Evolutionary conservation across 2,329 filamentous ascomycete genomes (phyloP).

Genomic region (Aspergillus brunneoviolaceus): DNA sequence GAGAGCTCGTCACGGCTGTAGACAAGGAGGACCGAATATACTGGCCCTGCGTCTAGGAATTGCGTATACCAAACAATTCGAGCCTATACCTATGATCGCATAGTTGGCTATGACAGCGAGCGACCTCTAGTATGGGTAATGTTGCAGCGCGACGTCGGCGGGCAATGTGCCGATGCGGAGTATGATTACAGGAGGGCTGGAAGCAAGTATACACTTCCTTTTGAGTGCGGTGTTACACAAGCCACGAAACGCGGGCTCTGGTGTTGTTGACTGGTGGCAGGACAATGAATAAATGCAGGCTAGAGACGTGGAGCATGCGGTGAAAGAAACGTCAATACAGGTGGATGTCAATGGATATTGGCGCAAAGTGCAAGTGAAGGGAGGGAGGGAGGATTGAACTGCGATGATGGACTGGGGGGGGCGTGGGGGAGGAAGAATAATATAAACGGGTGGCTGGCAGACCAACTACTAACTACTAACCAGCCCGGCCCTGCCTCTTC

Average conservation of each 20-base stretch:
- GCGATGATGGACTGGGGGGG: conserved; percentile 7
- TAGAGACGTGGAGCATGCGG: not conserved
- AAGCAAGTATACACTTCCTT: not conserved
- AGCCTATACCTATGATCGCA: not conserved
- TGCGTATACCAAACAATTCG: not conserved
- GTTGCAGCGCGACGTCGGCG: not conserved
- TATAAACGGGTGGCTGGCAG: conserved; percentile 22
- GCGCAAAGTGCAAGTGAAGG: not conserved
- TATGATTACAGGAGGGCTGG: not conserved
- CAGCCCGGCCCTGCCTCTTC: conserved; percentile 13
- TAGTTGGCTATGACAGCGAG: not conserved
- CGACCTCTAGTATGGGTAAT: not conserved
- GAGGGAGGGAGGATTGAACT: conserved; percentile 5
- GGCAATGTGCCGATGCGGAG: not conserved
- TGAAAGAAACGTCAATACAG: not conserved
- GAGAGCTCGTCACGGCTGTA: not conserved
- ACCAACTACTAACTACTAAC: not conserved
- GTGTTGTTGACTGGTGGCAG: not conserved
- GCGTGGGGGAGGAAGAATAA: not conserved
- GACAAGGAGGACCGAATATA: no score
- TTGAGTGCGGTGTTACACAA: not conserved
- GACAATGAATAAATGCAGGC: not conserved
- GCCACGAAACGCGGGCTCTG: not conserved
- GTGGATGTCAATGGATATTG: conserved; percentile 1
- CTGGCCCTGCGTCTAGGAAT: not conserved